Conservation (phyloP, 2,329 filamentous ascomycete genomes). For the Phyllosticta capitalensis region DNA sequence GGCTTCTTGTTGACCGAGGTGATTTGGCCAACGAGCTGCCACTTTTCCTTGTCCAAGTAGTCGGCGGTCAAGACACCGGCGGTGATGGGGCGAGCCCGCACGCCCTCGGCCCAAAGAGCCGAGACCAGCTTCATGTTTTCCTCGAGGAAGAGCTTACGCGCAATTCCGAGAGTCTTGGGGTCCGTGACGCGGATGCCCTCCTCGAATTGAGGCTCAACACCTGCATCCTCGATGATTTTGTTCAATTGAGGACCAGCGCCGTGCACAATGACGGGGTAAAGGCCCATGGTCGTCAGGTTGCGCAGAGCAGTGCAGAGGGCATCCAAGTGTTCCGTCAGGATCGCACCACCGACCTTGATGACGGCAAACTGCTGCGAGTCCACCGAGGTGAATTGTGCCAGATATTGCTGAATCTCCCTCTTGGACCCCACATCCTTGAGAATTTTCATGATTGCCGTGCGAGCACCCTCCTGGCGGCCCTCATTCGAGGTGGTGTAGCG, state of each 20-base stretch:
- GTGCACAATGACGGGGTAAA: conserved; percentile 93
- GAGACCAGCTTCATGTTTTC: conserved; percentile 92
- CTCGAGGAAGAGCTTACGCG: conserved; percentile 84
- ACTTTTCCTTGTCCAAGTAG: conserved; percentile 94
- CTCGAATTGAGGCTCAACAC: conserved; percentile 90
- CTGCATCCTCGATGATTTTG: conserved; percentile 76
- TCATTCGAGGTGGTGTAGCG: conserved; percentile 9
- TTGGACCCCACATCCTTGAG: conserved; percentile 94
- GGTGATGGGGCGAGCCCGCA: conserved; percentile 80
- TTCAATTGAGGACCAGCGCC: conserved; percentile 94
- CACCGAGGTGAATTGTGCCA: conserved; percentile 93
- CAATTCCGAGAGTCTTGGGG: conserved; percentile 84
- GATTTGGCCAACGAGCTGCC: conserved; percentile 91
- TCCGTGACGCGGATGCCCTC: conserved; percentile 95
- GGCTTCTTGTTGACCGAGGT: conserved; percentile 82
- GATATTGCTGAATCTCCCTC: conserved; percentile 92
- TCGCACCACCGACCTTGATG: conserved; percentile 95
- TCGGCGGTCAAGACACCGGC: conserved; percentile 85
- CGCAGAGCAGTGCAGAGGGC: conserved; percentile 81
- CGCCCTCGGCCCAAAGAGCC: conserved; percentile 71
- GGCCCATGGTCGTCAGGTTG: conserved; percentile 87
- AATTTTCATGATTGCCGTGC: conserved; percentile 74
- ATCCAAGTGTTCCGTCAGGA: conserved; percentile 87
- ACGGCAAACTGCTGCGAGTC: conserved; percentile 96
- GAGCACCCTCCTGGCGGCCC: conserved; percentile 14